Evolutionary conservation across 306 rosid genomes (phyloP), one percentile per base, ranked within the genome.

Genomic region (Canavalia ensiformis): DNA sequence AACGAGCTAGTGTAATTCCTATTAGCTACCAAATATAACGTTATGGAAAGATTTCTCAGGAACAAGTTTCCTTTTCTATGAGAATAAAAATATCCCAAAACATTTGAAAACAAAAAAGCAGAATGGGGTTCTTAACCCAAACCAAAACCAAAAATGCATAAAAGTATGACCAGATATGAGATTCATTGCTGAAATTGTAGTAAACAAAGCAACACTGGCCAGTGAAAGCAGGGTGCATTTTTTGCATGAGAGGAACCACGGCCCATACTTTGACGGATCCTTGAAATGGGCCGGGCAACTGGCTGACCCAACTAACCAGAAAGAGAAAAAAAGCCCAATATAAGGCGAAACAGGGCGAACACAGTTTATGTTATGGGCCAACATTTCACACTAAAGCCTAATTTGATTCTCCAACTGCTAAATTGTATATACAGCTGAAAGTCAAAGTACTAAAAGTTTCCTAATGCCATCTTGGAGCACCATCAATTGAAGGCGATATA

Each of bases 401-500:
- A 78, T 45, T 71, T 78, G 65, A 78, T 73, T 78, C 76, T 65
- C 50, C 64, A 77, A 52, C 75, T 67, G 46, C 33, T 72, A 57
- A 57, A 1, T 66, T 9, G 41, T 46, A 77, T 78, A 29, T 70
- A 75, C 85, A 70, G 58, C 77, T 47, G 57, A 41, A 71, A 64
- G 68, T 68, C 51, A 55, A 54, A 65, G 49, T 50, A 30, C 10
- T 29, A 29, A 45, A 39, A 0, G 6, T 67, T 74, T 7, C 2
- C 73, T 72, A 87, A 33, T 28, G n/a, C 85, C 84, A 85, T 67
- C 82, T 83, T 37, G 51, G 10, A 3, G 8, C 33, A 44, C 64
- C 80, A 50, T 65, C 33, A 34, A 78, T 67, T 47, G 89, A 81
- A 6, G 95, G 77, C 0, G 82, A 71, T 63, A 87, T 79, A 49